Percentiles rank a stretch among this genome's conserved stretches.
phyloP scores from a whole-genome alignment of 2,329 filamentous ascomycete species.

The Xylariaceae sp. region DNA sequence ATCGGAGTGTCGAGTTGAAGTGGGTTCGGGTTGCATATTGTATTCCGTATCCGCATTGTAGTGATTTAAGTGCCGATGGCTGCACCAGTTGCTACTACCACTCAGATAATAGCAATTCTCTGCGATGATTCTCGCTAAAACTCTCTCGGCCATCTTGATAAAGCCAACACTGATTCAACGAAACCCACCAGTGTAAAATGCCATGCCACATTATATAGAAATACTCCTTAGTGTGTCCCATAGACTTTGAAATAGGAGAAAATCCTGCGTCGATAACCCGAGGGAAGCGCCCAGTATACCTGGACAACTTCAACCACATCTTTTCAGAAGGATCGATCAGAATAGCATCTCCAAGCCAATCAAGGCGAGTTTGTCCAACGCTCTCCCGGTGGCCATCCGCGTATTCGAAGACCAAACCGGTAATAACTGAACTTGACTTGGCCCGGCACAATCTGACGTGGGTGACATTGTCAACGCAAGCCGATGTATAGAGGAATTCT shows the following conservation, averaged over 20 bases:
- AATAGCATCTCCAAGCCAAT: constrained; percentile 1
- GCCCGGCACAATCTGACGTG: not conserved
- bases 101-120: too few relatives aligned
- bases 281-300: not conserved
- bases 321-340: not conserved
- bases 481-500: constrained; percentile 1
- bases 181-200: constrained; percentile 2
- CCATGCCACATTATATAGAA: constrained; percentile 2
- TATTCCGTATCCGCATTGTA: too few relatives aligned
- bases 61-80: too few relatives aligned
- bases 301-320: constrained; percentile 2
- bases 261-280: not conserved
- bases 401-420: constrained; percentile 1
- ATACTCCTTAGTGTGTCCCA: not conserved
- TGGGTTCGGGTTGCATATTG: too few relatives aligned
- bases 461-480: not conserved
- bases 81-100: too few relatives aligned
- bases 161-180: not conserved
- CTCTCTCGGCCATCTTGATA: constrained; percentile 1
- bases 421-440: not conserved
- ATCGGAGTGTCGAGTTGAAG: too few relatives aligned
- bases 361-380: not conserved
- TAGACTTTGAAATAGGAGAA: not conserved
- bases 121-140: not conserved
- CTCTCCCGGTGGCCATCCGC: not conserved